phyloP scores from a whole-genome alignment of 257 asterid species.

The Voacanga thouarsii region DNA sequence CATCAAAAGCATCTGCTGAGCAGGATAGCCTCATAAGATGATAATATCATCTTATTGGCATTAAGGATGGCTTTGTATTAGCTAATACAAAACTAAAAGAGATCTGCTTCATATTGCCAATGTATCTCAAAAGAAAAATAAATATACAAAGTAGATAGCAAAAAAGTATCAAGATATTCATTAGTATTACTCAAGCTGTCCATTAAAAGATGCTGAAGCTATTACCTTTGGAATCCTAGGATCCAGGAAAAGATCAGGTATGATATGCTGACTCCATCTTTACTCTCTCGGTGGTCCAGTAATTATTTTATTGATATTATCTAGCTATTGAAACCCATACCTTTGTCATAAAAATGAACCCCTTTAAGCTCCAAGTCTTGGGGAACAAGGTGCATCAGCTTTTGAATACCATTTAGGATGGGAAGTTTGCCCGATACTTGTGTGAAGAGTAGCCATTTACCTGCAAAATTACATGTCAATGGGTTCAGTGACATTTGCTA shows the following conservation, averaged over 20 bases:
- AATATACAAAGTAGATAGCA: neutral
- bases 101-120: neutral
- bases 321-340: neutral
- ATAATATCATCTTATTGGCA: no score
- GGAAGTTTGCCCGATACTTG: neutral
- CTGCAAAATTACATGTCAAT: neutral
- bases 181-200: neutral
- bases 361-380: constrained; percentile 1
- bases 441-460: neutral
- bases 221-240: neutral
- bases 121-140: neutral
- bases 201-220: neutral
- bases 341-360: neutral
- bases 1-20: no score
- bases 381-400: no score
- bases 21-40: no score
- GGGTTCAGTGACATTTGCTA: neutral
- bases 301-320: neutral
- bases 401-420: neutral
- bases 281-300: neutral
- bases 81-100: neutral
- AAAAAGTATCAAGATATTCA: neutral
- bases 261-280: neutral
- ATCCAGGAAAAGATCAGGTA: neutral
- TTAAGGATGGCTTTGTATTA: neutral